Evolutionary conservation across 108 stramenopile species (phyloP), one percentile per base, ranked within the genome.

Genomic region (Fragilaria crotonensis): DNA sequence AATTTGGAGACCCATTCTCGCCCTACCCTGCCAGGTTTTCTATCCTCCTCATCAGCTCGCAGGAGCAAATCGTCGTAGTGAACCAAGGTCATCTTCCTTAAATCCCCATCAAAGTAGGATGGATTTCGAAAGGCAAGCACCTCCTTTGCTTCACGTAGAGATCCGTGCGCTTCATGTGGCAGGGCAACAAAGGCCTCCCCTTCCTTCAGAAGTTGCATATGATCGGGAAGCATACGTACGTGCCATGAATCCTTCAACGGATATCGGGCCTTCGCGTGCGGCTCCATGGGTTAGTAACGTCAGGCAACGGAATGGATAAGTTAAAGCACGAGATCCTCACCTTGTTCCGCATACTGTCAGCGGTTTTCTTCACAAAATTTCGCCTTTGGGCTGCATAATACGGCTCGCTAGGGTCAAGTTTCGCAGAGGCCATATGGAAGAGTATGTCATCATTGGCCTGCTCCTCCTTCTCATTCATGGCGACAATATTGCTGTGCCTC

Each of bases 171-270:
- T 66, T 52, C 50, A 29, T 61, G 30, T 19, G 33, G 60, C 19
- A 58, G 11, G 4, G 71, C 65, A n/a, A 72, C 60, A 67, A 49
- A 72, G 4, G 60, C 71, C 45, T 72, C 71, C 21, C 58, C 44
- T 52, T 41, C 36, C 41, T 62, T 25, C 28, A 72, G 59, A 18
- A 72, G 48, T 25, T 51, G 49, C 2, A 60, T 72, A 36, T 72
- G 71, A 44, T 72, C 71, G 25, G 59, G 59, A 3, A 60, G 9
- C 48, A 66, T 58, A 4, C 71, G 48, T 1, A 72, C 59, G 26
- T 72, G 55, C n/a, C 52, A 46, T 1, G 48, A 41, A 48, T 53
- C 52, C 1, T 17, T 23, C 2, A 64, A 27, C 7, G 56, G 63
- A 32, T 63, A 71, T 52, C 36, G 54, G 3, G 54, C 62, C 63